These are phyloP conservation scores for Rhamnella rubrinervis DNA, from an alignment of 331 rosid species.

Conservation along the genomic window DNA sequence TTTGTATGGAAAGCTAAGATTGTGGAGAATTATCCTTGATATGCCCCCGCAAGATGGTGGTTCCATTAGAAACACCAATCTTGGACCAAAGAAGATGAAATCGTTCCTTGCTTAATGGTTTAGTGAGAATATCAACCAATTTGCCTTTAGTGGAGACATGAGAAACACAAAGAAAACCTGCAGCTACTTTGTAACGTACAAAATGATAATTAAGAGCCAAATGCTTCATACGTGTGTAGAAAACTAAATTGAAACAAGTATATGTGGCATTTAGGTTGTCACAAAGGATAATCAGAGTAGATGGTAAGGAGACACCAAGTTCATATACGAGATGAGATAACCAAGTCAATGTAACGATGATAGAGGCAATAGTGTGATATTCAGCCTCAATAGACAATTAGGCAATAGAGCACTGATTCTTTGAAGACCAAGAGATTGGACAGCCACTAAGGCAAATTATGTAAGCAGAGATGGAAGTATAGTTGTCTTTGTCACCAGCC, in stretches of 20 bases:
- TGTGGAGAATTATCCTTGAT: conserved; percentile 2
- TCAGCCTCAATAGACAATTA: neutral
- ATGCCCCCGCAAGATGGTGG: neutral
- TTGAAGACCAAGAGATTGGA: neutral
- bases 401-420: neutral
- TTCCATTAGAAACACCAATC: neutral
- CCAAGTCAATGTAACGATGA: neutral
- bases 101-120: neutral
- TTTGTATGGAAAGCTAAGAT: too few species aligned
- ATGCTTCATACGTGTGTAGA: neutral
- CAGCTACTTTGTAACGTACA: neutral
- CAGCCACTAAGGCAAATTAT: neutral
- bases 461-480: neutral
- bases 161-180: neutral
- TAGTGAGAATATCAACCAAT: neutral
- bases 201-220: neutral
- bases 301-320: neutral
- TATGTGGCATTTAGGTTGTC: neutral
- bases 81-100: neutral
- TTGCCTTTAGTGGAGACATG: neutral
- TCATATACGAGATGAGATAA: neutral
- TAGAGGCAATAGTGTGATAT: neutral
- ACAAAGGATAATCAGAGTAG: neutral
- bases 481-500: neutral
- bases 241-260: neutral